A percentile compares a stretch with the other conserved stretches of the same genome.
phyloP scores from a whole-genome alignment of 2,329 filamentous ascomycete species.

The Monosporascus sp. region DNA sequence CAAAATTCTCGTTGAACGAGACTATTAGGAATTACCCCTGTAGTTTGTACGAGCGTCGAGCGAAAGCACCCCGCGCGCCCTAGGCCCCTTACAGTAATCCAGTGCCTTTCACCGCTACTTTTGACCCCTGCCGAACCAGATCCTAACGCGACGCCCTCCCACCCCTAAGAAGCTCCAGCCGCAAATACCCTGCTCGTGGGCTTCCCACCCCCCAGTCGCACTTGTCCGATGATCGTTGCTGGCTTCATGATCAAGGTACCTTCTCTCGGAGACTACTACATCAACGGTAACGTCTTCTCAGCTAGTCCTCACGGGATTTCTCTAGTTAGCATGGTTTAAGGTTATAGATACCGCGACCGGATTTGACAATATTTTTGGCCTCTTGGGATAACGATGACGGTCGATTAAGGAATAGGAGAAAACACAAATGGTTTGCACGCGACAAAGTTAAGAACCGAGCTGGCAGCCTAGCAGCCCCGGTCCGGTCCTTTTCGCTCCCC shows the following conservation, averaged over 20 bases:
- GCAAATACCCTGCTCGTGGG: constrained; percentile 19
- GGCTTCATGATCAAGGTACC: too few relatives aligned
- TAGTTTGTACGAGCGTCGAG: background rate
- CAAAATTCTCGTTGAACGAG: background rate
- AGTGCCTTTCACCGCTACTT: background rate
- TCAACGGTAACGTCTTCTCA: too few relatives aligned
- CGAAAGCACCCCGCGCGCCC: background rate
- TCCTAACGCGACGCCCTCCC: constrained; percentile 17
- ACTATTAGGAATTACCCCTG: background rate
- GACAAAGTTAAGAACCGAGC: too few relatives aligned
- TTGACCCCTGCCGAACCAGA: constrained; percentile 3
- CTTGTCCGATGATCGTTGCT: constrained; percentile 25
- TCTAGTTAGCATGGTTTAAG: too few relatives aligned
- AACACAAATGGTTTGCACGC: too few relatives aligned
- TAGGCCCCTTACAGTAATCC: background rate
- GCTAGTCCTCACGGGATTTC: too few relatives aligned
- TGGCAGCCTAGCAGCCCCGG: too few relatives aligned
- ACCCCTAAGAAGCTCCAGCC: constrained; percentile 14
- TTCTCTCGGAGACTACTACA: too few relatives aligned
- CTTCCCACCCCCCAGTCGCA: constrained; percentile 21
- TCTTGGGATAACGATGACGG: too few relatives aligned
- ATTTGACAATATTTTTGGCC: too few relatives aligned
- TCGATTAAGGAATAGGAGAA: too few relatives aligned
- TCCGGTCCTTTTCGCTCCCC: constrained; percentile 1
- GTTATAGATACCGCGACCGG: too few relatives aligned